Percentiles rank a stretch among this genome's conserved stretches.
These are phyloP conservation scores for Exophiala sp. DNA, from an alignment of 2,329 filamentous ascomycete species.

Conservation along the genomic window DNA sequence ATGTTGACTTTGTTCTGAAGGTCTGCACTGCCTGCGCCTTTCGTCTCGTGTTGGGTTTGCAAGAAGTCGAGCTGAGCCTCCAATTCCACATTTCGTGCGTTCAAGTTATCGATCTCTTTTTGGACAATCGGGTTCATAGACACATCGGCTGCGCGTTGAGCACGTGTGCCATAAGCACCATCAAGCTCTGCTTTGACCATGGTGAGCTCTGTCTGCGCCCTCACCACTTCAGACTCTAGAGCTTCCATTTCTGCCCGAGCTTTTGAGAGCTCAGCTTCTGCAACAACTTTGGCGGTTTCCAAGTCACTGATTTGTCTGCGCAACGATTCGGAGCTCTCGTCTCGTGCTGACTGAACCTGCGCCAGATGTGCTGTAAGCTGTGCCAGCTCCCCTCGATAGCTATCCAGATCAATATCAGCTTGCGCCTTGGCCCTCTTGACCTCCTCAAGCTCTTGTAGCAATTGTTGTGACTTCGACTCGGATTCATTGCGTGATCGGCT, in stretches of 20 bases:
- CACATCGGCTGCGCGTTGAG: slow-evolving; percentile 65
- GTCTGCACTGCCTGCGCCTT: slow-evolving; percentile 31
- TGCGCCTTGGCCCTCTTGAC: slow-evolving; percentile 12
- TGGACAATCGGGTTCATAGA: slow-evolving; percentile 56
- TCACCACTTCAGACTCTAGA: slow-evolving; percentile 62
- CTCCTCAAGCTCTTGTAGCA: slow-evolving; percentile 12
- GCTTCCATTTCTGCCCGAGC: slow-evolving; percentile 50
- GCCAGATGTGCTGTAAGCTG: not conserved
- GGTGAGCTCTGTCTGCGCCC: slow-evolving; percentile 75
- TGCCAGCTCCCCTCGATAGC: slow-evolving; percentile 13
- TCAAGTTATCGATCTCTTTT: slow-evolving; percentile 57
- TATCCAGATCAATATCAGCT: slow-evolving; percentile 26
- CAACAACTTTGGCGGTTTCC: slow-evolving; percentile 27
- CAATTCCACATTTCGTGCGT: slow-evolving; percentile 46
- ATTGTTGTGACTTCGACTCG: slow-evolving; percentile 17
- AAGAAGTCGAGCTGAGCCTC: slow-evolving; percentile 47
- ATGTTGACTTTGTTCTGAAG: slow-evolving; percentile 49
- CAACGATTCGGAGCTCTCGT: slow-evolving; percentile 23
- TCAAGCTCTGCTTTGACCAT: slow-evolving; percentile 88
- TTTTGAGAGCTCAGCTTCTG: slow-evolving; percentile 38
- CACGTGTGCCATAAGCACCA: slow-evolving; percentile 80
- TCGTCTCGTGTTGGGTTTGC: slow-evolving; percentile 33
- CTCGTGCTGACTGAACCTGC: slow-evolving; percentile 8
- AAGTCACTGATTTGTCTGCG: slow-evolving; percentile 30
- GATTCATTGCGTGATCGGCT: slow-evolving; percentile 21